Evolutionary conservation across 192 early-diverging fungal species (phyloP).

Genomic region (Dimargaris verticillata): DNA sequence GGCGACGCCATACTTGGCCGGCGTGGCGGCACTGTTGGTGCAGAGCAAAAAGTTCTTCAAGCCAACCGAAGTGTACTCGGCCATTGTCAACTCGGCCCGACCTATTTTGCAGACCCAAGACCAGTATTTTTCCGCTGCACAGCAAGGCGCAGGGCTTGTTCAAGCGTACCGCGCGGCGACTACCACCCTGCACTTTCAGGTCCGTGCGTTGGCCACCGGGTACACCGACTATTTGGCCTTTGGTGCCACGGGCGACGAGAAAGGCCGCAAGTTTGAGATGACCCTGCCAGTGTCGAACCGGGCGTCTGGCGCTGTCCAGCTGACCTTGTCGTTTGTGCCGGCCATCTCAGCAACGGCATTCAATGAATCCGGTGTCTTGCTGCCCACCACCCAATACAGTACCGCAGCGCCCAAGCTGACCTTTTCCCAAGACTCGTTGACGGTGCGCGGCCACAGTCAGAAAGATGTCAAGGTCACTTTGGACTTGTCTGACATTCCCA

Average conservation of each 20-base stretch:
- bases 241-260: background rate
- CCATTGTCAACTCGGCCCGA: background rate
- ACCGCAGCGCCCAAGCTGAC: background rate
- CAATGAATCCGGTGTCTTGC: background rate
- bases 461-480: background rate
- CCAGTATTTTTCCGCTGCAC: background rate
- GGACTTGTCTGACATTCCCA: background rate
- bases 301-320: too few species aligned
- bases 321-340: background rate
- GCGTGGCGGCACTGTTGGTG: constrained; percentile 21
- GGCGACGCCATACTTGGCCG: constrained; percentile 40
- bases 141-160: background rate
- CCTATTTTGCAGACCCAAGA: background rate
- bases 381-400: background rate
- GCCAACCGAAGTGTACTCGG: background rate
- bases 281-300: too few species aligned
- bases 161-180: background rate
- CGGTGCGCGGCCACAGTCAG: background rate
- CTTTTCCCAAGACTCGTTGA: background rate
- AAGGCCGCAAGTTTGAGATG: background rate
- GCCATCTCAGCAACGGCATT: background rate
- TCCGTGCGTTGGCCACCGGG: too few species aligned
- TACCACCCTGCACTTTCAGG: background rate
- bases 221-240: background rate
- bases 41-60: background rate